Conservation (phyloP, 2,329 filamentous ascomycete genomes). For the Talaromyces rugulosus region DNA sequence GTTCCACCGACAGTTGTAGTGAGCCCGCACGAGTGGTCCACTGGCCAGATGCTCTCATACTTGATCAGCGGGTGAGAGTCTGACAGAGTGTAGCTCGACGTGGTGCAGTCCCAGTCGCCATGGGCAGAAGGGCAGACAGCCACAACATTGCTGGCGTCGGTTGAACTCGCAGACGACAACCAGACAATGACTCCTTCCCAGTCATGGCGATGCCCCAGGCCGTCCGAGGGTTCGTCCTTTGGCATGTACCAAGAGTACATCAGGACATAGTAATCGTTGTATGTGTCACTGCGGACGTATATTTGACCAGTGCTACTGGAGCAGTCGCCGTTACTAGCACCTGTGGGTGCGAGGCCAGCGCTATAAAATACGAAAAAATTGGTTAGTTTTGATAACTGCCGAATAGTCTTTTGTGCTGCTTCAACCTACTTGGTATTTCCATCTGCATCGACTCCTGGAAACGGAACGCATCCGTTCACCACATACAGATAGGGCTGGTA, state of each 20-base stretch:
- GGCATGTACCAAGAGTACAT: slow-evolving; percentile 54
- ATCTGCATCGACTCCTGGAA: slow-evolving; percentile 55
- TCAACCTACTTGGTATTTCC: slow-evolving; percentile 54
- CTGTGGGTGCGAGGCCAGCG: slow-evolving; percentile 41
- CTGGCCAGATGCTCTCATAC: slow-evolving; percentile 47
- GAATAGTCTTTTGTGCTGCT: background rate
- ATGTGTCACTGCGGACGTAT: slow-evolving; percentile 43
- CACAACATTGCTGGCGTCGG: slow-evolving; percentile 37
- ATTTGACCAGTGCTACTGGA: slow-evolving; percentile 47
- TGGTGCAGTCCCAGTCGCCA: slow-evolving; percentile 45
- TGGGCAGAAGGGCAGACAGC: slow-evolving; percentile 53
- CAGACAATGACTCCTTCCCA: slow-evolving; percentile 55
- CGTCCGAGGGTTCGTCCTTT: slow-evolving; percentile 44
- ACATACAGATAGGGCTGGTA: slow-evolving; percentile 56
- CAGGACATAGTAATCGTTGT: slow-evolving; percentile 42
- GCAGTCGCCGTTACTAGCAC: slow-evolving; percentile 38
- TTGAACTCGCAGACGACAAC: slow-evolving; percentile 37
- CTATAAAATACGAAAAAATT: slow-evolving; percentile 22
- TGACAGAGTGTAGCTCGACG: slow-evolving; percentile 35
- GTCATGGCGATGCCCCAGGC: slow-evolving; percentile 52
- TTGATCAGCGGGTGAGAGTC: slow-evolving; percentile 45
- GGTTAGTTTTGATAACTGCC: background rate
- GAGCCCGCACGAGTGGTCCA: slow-evolving; percentile 45
- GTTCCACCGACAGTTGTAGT: slow-evolving; percentile 39
- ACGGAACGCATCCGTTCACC: slow-evolving; percentile 59